Base-by-base conservation (phyloP, 140 eudicot species). In the Oenanthe javanica region DNA sequence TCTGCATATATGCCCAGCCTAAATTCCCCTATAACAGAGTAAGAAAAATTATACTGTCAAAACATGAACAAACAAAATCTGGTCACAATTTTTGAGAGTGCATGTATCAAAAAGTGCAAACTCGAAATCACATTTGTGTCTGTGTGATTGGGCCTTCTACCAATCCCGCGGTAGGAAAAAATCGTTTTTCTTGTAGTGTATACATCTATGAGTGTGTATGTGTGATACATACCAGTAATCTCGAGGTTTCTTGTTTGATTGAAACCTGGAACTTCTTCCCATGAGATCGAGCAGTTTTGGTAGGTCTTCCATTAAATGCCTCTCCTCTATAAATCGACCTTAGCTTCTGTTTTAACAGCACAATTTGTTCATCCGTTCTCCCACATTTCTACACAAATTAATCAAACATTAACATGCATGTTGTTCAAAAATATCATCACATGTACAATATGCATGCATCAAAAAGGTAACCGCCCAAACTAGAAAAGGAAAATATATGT, bases 251-350 rank as follows among this genome's bases (percentile, higher is more conserved):
- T 82, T 95, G 99, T 80, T 87, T 79, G 80, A 95, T 84, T 25
- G 99, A 90, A 69, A 95, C 99, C 81, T 92, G 99, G 77, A 95
- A 92, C 84, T 95, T 95, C 87, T 89, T 95, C 79, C 99, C 99
- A 82, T 95, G 99, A 81, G 99, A 95, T 19, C 99, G 86, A 0
- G 99, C 99, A 1, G 97, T 95, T 84, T 92, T 92, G 16, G 99
- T 95, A 19, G 93, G 97, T 80, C 77, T 95, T 73, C 99, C 99
- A 19, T 95, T 95, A 85, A 95, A 95, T 0, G 89, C 99, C 80
- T 90, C 92, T 19, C 99, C 99, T 72, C 88, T 85, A 75, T 92
- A 92, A 73, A 95, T 95, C 90, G 83, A 77, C 79, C 94, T 86
- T 6, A 95, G 92, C 91, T 95, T 95, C 77, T 92, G 94, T 86